Conservation (phyloP, 495 filamentous ascomycete genomes). For the Jackrogersella multiformis region DNA sequence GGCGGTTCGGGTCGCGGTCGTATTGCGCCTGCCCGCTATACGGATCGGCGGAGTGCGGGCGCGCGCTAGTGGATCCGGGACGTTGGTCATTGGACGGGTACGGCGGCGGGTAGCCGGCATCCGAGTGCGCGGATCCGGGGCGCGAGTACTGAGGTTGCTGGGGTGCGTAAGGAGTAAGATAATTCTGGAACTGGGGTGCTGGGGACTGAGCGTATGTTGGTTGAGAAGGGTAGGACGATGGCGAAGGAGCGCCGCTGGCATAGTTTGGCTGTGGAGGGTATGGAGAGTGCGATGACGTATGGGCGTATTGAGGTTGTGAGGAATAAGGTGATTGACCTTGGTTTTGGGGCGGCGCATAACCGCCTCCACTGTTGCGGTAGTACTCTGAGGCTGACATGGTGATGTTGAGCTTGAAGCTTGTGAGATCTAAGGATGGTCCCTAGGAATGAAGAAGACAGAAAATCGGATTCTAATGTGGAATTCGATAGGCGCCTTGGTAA, state of each 20-base stretch:
- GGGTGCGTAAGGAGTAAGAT: constrained; percentile 33
- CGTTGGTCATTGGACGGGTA: constrained; percentile 3
- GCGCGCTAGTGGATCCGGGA: constrained; percentile 9
- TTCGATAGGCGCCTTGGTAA: neutral
- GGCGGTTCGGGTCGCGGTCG: constrained; percentile 31
- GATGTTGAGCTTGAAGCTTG: constrained; percentile 4
- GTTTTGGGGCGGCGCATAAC: constrained; percentile 38
- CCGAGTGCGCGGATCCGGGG: constrained; percentile 38
- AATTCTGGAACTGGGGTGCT: constrained; percentile 20
- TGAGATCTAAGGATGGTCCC: neutral
- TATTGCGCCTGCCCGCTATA: constrained; percentile 18
- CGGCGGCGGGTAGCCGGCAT: constrained; percentile 29
- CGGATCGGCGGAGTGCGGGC: constrained; percentile 40
- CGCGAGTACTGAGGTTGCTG: constrained; percentile 40
- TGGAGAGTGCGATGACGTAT: constrained; percentile 30
- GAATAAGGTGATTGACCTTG: constrained; percentile 38
- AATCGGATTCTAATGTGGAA: neutral
- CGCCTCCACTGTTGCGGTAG: constrained; percentile 43
- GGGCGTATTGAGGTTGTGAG: constrained; percentile 43
- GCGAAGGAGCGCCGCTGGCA: constrained; percentile 11
- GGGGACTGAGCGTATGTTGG: constrained; percentile 33
- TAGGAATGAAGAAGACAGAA: neutral
- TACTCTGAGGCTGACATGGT: constrained; percentile 52
- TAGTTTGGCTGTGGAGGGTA: constrained; percentile 37
- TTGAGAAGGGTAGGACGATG: constrained; percentile 40